Evolutionary conservation across 352 stramenopile species (phyloP), one percentile per base, ranked within the genome.

Genomic region (Pseudoperonospora humuli): DNA sequence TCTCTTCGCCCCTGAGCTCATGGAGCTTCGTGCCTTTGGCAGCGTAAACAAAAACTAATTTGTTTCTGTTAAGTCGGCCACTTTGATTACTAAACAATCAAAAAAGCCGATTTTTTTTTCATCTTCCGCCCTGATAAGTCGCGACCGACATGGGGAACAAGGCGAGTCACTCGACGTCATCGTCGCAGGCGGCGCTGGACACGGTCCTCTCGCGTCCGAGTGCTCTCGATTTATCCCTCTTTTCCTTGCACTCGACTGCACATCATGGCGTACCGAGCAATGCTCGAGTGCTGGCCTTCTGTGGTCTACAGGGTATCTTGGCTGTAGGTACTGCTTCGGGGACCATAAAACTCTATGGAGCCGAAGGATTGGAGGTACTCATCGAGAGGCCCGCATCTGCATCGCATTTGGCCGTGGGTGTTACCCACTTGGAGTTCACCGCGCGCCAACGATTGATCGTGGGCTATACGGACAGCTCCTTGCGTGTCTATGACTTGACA

Each of bases 1-100:
- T 1, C 41, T 85, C 3, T 70, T 78, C 39, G 64, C 75, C 0
- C 72, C 75, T 1, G 75, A 87, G 34, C 66, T 87, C 7, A 45
- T 87, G n/a, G 67, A 84, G 20, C 46, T 83, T 20, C 67, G 72
- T 21, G 90, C 93, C 25, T 98, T 97, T 50, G 88, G 75, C 7
- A 14, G 45, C 2, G 62, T 32, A 3, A 56, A 10, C 18, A 63
- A 67, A 36, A 67, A 56, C n/a, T n/a, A n/a, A n/a, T n/a, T n/a
- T n/a, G n/a, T n/a, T n/a, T n/a, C n/a, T n/a, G n/a, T n/a, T n/a
- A n/a, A n/a, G n/a, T n/a, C n/a, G n/a, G n/a, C n/a, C n/a, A n/a
- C n/a, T n/a, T n/a, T n/a, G n/a, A n/a, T n/a, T n/a, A n/a, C n/a
- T n/a, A n/a, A n/a, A n/a, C n/a, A n/a, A n/a, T n/a, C n/a, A n/a